phyloP scores from a whole-genome alignment of 805 yeast species.

The Candida incommunis region DNA sequence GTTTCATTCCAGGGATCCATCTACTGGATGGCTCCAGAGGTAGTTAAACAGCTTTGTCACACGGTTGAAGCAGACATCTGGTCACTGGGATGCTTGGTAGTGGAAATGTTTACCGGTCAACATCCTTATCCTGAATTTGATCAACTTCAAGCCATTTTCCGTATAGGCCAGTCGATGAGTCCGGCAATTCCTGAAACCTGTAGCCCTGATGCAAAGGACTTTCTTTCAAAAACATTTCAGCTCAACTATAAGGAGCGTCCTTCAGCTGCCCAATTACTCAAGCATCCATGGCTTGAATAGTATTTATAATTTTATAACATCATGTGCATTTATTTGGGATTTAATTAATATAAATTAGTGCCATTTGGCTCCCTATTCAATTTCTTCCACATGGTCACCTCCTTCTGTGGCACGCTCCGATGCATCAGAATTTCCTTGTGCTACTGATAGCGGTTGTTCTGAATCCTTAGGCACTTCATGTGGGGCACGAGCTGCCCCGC shows the following conservation, averaged over 20 bases:
- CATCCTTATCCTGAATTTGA: conserved; percentile 93
- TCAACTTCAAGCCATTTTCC: conserved; percentile 95
- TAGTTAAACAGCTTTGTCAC: conserved; percentile 72
- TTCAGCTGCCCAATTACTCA: conserved; percentile 51
- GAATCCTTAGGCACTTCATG: too few relatives aligned
- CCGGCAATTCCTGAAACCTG: conserved; percentile 64
- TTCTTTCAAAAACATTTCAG: conserved; percentile 55
- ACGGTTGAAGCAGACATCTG: conserved; percentile 92
- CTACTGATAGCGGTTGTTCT: too few relatives aligned
- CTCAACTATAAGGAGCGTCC: conserved; percentile 64
- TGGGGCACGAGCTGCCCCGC: too few relatives aligned
- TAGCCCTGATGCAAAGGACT: conserved; percentile 52
- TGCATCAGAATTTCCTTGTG: too few relatives aligned
- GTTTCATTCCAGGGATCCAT: conserved; percentile 81
- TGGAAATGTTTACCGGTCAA: conserved; percentile 91
- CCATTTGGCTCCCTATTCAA: too few relatives aligned
- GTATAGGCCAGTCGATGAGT: conserved; percentile 66
- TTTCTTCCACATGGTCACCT: too few relatives aligned
- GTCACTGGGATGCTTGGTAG: conserved; percentile 89
- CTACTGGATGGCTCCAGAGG: conserved; percentile 99
- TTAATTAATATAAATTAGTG: too few relatives aligned
- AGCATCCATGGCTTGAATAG: conserved; percentile 39
- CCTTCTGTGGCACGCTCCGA: too few relatives aligned
- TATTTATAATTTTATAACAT: conserved; percentile 26
- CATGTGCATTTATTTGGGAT: too few relatives aligned